Base-by-base conservation (phyloP, 2,329 filamentous ascomycete genomes). In the Colletotrichum sp. region DNA sequence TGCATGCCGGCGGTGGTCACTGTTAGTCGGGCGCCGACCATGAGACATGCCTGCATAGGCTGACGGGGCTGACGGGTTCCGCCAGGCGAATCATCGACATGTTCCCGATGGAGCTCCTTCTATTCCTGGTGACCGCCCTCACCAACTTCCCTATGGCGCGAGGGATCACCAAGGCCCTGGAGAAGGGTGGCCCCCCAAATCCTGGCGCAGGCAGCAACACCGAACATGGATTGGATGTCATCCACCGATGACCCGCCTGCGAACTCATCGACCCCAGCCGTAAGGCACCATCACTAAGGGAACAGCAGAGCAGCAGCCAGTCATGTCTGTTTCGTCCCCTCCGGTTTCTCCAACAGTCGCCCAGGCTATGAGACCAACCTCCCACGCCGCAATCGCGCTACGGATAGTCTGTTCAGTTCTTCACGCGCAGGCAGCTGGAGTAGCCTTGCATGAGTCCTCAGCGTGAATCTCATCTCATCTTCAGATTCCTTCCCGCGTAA, bases 171-270 rank as follows among this genome's bases (percentile, higher is more conserved):
- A 72, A 64, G 61, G 55, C 55, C 68, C 60, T 64, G 55, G 55
- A 48, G 34, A 52, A 36, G 66, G 52, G 25, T 27, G 65, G 39
- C 52, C 28, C 30, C 52, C 16, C 30, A 32, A 67, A 65, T 60
- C 55, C 70, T 60, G 59, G 25, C 44, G 52, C 70, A 75, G 73
- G 73, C 73, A 75, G 70, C 73, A 73, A 65, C 70, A 69, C 68
- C 64, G 64, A 65, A 60, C 73, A 75, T 73, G 70, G 70, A 65
- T 75, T 75, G 70, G 70, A 73, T 73, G 70, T 60, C 73, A 75
- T 73, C 64, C 61, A 68, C 64, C 36, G 36, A 61, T 67, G 63
- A 15, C 69, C 70, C 73, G 59, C 65, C 70, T 34, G 34, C 65
- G 69, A 65, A 71, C 68, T 52, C 57, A 55, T 44, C 32, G 16